These are phyloP conservation scores for Suillus fuscotomentosus DNA, from an alignment of 768 basidiomycete genomes.

Conservation along the genomic window DNA sequence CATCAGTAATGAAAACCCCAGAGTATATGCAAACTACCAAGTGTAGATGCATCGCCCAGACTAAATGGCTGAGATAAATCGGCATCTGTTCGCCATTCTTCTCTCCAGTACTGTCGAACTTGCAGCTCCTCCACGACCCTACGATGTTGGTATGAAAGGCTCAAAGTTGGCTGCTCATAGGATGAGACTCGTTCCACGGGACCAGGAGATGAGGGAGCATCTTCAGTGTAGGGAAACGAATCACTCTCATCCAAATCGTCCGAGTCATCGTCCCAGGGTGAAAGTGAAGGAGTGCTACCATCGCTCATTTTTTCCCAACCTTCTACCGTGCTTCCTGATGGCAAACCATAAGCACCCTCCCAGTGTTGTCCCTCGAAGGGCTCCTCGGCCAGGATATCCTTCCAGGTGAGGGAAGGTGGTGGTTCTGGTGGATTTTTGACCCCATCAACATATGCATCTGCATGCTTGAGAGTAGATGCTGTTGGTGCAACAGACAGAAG, in stretches of 20 bases:
- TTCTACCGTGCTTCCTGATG: slow-evolving; percentile 45
- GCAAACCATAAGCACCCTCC: slow-evolving; percentile 66
- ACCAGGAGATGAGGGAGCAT: neutral
- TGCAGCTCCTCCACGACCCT: slow-evolving; percentile 61
- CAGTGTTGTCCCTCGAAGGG: slow-evolving; percentile 87
- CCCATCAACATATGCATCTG: slow-evolving; percentile 50
- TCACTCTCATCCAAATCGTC: slow-evolving; percentile 29
- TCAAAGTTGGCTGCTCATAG: slow-evolving; percentile 28
- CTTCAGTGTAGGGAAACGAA: slow-evolving; percentile 7
- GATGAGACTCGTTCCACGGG: slow-evolving; percentile 6
- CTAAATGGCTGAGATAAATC: slow-evolving; percentile 48
- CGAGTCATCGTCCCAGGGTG: slow-evolving; percentile 59
- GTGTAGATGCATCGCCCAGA: slow-evolving; percentile 68
- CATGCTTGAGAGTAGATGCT: slow-evolving; percentile 46
- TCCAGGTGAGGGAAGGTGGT: slow-evolving; percentile 61
- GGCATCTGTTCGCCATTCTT: slow-evolving; percentile 56
- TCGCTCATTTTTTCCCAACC: slow-evolving; percentile 45
- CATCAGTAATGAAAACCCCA: neutral
- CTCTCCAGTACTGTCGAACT: slow-evolving; percentile 71
- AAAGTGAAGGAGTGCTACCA: slow-evolving; percentile 67
- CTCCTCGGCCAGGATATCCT: slow-evolving; percentile 76
- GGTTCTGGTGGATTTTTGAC: slow-evolving; percentile 42
- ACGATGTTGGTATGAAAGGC: slow-evolving; percentile 38
- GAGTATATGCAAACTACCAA: slow-evolving; percentile 43
- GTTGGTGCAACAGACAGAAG: slow-evolving; percentile 55